Evolutionary conservation across 768 basidiomycete species (phyloP).

Genomic region (Flagelloscypha sp.): DNA sequence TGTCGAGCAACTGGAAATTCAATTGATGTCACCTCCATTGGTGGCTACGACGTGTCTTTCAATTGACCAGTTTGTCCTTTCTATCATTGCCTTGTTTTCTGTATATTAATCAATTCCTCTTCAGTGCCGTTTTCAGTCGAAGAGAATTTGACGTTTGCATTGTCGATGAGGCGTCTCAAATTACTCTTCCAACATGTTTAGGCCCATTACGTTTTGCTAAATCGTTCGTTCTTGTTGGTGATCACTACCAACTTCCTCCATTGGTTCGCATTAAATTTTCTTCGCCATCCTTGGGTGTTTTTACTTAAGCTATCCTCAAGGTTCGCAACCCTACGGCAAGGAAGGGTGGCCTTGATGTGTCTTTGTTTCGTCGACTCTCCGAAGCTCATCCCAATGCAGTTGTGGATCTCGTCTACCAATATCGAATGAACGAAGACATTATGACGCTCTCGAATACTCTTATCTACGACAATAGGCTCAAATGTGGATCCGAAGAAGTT

Average conservation of each 20-base stretch:
- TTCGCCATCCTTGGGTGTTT: background rate
- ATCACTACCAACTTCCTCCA: slow-evolving; percentile 95
- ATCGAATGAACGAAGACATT: slow-evolving; percentile 95
- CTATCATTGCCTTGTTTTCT: slow-evolving; percentile 3
- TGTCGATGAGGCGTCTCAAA: slow-evolving; percentile 96
- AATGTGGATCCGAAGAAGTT: slow-evolving; percentile 70
- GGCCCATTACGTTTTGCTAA: slow-evolving; percentile 89
- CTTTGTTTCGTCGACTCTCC: slow-evolving; percentile 82
- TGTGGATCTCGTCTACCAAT: slow-evolving; percentile 80
- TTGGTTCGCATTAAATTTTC: slow-evolving; percentile 51
- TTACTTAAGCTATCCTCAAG: slow-evolving; percentile 26
- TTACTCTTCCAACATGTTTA: slow-evolving; percentile 90
- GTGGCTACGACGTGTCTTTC: slow-evolving; percentile 95
- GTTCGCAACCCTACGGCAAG: slow-evolving; percentile 76
- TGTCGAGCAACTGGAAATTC: slow-evolving; percentile 76
- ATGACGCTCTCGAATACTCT: slow-evolving; percentile 86
- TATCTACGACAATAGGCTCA: slow-evolving; percentile 70
- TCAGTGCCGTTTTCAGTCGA: slow-evolving; percentile 74
- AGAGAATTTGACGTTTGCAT: slow-evolving; percentile 94
- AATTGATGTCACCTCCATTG: slow-evolving; percentile 81
- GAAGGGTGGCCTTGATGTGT: slow-evolving; percentile 80
- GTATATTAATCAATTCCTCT: slow-evolving; percentile 25
- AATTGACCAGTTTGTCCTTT: slow-evolving; percentile 75
- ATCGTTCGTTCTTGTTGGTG: slow-evolving; percentile 90
- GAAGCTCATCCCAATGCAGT: slow-evolving; percentile 83